Evolutionary conservation across 768 basidiomycete species (phyloP).

Genomic region (Wakefieldia striispora): DNA sequence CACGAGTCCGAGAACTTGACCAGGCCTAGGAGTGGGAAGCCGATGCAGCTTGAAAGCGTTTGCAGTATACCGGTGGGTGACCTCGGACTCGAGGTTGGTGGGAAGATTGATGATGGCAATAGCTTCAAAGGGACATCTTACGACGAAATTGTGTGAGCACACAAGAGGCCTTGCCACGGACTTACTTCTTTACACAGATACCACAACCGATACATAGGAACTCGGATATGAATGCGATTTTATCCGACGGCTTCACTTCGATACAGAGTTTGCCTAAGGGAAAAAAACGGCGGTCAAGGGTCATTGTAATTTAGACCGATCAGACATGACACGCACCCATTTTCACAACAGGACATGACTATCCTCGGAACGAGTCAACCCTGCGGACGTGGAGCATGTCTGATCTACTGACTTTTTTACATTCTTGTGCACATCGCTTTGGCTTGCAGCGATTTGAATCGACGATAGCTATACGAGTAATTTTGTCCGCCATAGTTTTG

Average conservation of each 20-base stretch:
- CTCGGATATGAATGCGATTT: conserved; percentile 98
- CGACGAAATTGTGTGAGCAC: conserved; percentile 1
- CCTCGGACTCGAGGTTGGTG: conserved; percentile 92
- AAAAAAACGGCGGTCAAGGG: neutral
- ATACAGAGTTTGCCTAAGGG: conserved; percentile 90
- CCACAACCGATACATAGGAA: conserved; percentile 99
- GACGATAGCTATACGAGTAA: conserved; percentile 96
- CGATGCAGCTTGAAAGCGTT: conserved; percentile 99
- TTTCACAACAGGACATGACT: conserved; percentile 96
- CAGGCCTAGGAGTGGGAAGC: conserved; percentile 93
- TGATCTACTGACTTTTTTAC: conserved; percentile 73
- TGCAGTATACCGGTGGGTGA: conserved; percentile 97
- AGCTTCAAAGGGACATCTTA: conserved; percentile 97
- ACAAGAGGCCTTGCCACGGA: conserved; percentile 9
- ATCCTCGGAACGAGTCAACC: conserved; percentile 9
- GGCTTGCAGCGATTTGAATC: conserved; percentile 93
- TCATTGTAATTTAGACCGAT: neutral
- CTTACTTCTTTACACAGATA: conserved; percentile 99
- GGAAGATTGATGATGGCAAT: conserved; percentile 99
- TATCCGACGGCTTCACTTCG: conserved; percentile 93
- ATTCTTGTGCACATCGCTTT: conserved; percentile 95
- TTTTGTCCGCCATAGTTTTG: conserved; percentile 82
- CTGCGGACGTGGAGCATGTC: neutral
- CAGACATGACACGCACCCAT: conserved; percentile 63
- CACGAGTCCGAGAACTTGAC: conserved; percentile 97